Evolutionary conservation across 345 rosid genomes (phyloP).

Genomic region (Rhodamnia argentea): DNA sequence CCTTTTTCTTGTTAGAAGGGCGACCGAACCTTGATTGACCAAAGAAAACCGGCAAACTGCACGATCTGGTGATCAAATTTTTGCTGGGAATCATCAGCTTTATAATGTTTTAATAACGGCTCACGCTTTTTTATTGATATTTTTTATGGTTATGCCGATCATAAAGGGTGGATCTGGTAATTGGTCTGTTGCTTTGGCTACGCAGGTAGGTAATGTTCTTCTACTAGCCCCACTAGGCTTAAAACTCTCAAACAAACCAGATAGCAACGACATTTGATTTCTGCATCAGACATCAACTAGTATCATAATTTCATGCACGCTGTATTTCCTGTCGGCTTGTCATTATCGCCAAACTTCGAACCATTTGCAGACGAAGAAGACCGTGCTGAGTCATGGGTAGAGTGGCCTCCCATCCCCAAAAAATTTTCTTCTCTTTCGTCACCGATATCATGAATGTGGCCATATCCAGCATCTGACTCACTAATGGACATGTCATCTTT

Average conservation of each 20-base stretch:
- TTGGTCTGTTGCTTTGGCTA: background rate
- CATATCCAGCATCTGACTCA: background rate
- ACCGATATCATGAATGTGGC: background rate
- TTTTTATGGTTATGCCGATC: background rate
- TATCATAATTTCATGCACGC: background rate
- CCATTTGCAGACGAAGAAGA: background rate
- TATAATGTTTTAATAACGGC: constrained; percentile 5
- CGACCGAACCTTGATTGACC: background rate
- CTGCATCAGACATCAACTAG: background rate
- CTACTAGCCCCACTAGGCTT: background rate
- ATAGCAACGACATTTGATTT: background rate
- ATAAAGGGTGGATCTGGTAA: background rate
- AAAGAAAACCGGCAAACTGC: background rate
- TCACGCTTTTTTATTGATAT: background rate
- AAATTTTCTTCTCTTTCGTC: background rate
- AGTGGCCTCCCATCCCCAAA: background rate
- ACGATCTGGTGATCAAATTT: background rate
- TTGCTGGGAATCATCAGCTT: constrained; percentile 1
- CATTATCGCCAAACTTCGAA: background rate
- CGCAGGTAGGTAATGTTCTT: background rate
- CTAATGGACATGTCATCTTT: background rate
- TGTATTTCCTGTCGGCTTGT: background rate
- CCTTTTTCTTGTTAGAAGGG: background rate
- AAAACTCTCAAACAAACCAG: background rate
- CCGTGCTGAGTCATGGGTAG: background rate